Evolutionary conservation across 768 basidiomycete species (phyloP).

Genomic region (Amanita thiersii): DNA sequence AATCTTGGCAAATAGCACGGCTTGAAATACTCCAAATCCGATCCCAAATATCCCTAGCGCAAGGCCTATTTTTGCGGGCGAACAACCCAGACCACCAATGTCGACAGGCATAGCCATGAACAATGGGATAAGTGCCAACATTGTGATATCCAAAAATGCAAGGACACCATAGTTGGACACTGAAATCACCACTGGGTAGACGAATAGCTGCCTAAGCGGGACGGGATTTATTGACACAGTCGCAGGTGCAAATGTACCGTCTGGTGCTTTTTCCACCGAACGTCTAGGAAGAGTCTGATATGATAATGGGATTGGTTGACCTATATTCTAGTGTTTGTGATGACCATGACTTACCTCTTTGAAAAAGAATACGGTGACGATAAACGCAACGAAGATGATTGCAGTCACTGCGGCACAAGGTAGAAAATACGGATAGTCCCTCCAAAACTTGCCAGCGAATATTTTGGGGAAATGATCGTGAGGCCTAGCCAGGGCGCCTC

Average conservation of each 20-base stretch:
- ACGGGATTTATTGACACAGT: not conserved
- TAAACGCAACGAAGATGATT: slow-evolving; percentile 10
- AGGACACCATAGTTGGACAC: slow-evolving; percentile 58
- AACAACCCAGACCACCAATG: slow-evolving; percentile 60
- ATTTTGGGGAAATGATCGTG: slow-evolving; percentile 15
- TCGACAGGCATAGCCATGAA: slow-evolving; percentile 65
- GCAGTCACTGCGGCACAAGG: slow-evolving; percentile 14
- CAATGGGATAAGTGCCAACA: slow-evolving; percentile 57
- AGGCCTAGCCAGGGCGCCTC: slow-evolving; percentile 18
- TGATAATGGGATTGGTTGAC: slow-evolving; percentile 11
- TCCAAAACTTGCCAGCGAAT: slow-evolving; percentile 15
- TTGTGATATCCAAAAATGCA: slow-evolving; percentile 57
- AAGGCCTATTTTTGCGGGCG: slow-evolving; percentile 55
- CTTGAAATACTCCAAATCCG: slow-evolving; percentile 55
- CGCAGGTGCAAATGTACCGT: not conserved
- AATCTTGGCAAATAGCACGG: slow-evolving; percentile 56
- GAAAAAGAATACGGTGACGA: no score
- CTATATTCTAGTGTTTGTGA: no score
- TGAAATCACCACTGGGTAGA: slow-evolving; percentile 52
- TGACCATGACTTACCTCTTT: no score
- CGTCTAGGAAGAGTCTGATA: not conserved
- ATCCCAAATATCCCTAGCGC: slow-evolving; percentile 54
- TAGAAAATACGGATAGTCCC: slow-evolving; percentile 17
- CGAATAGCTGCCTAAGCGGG: slow-evolving; percentile 22
- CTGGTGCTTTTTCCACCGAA: not conserved